A percentile compares a stretch with the other conserved stretches of the same genome.
Conservation (phyloP, 495 filamentous ascomycete genomes). For the Talaromyces stipitatus region DNA sequence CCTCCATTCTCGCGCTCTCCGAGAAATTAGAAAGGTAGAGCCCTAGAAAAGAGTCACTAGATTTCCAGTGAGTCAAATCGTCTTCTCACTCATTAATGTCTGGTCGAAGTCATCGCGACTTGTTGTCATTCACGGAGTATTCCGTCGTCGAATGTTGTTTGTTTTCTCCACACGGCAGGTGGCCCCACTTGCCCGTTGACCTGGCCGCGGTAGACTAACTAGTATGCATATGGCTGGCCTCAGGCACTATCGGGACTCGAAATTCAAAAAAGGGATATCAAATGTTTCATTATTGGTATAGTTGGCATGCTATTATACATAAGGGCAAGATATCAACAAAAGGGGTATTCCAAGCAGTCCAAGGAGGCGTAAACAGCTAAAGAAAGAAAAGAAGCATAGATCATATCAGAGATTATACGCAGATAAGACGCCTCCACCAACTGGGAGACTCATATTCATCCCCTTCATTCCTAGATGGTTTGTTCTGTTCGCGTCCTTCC, state of each 20-base stretch:
- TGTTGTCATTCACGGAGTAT: not conserved
- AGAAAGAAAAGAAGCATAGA: not conserved
- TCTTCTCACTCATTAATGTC: not conserved
- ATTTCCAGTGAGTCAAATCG: not conserved
- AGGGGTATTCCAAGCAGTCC: slow-evolving; percentile 4
- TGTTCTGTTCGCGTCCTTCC: slow-evolving; percentile 6
- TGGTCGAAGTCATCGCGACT: not conserved
- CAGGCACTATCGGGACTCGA: too few species aligned
- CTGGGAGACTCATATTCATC: not conserved
- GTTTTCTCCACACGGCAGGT: slow-evolving; percentile 8
- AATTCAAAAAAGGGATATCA: not conserved
- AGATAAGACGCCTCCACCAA: slow-evolving; percentile 18
- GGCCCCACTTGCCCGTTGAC: slow-evolving; percentile 2
- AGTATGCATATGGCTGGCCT: too few species aligned
- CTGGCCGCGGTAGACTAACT: not conserved
- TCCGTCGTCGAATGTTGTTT: slow-evolving; percentile 5
- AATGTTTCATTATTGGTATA: not conserved
- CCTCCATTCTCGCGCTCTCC: not conserved
- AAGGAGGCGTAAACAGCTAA: not conserved
- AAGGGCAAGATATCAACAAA: not conserved
- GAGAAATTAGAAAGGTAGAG: not conserved
- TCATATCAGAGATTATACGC: slow-evolving; percentile 7
- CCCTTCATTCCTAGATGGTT: slow-evolving; percentile 3
- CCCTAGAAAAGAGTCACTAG: not conserved
- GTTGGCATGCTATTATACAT: not conserved